Percentiles rank a stretch among this genome's conserved stretches.
phyloP scores from a whole-genome alignment of 441 rosid genomes.

The Raphanus hybrid region DNA sequence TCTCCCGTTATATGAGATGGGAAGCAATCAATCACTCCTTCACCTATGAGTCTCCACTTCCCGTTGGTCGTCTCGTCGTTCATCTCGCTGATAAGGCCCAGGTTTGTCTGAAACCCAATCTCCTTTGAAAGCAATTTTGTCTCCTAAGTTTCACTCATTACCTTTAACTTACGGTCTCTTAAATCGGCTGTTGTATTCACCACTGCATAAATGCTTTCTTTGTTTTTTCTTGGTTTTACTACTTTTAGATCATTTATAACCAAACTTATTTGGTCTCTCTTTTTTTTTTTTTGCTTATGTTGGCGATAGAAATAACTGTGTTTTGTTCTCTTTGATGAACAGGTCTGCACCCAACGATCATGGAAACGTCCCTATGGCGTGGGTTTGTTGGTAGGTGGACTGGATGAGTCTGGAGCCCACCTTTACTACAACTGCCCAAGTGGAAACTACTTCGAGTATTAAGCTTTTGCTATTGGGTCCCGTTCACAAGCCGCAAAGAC shows the following conservation, averaged over 20 bases:
- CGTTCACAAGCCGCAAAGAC: slow-evolving; percentile 99
- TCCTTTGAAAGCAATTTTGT: not conserved
- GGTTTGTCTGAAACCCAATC: slow-evolving; percentile 39
- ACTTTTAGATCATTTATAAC: not conserved
- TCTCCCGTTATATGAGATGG: slow-evolving; percentile 91
- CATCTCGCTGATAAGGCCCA: slow-evolving; percentile 98
- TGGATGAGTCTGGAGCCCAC: no score
- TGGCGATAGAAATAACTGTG: not conserved
- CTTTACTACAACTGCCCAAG: no score
- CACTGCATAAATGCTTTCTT: not conserved
- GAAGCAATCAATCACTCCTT: slow-evolving; percentile 87
- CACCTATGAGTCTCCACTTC: slow-evolving; percentile 90
- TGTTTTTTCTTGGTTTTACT: no score
- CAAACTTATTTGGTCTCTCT: not conserved
- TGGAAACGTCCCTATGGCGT: slow-evolving; percentile 98
- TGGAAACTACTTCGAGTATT: slow-evolving; percentile 84
- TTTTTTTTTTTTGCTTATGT: not conserved
- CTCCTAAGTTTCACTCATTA: not conserved
- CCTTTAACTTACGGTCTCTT: not conserved
- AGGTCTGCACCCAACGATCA: slow-evolving; percentile 98
- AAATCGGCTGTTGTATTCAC: not conserved
- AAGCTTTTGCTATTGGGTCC: slow-evolving; percentile 95
- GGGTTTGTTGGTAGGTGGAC: slow-evolving; percentile 74
- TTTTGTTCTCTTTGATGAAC: slow-evolving; percentile 1
- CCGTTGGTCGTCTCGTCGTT: slow-evolving; percentile 94